A percentile compares a stretch with the other conserved stretches of the same genome.
Evolutionary conservation across 164 flowering plant species (phyloP).

Genomic region (Liquidambar formosana): DNA sequence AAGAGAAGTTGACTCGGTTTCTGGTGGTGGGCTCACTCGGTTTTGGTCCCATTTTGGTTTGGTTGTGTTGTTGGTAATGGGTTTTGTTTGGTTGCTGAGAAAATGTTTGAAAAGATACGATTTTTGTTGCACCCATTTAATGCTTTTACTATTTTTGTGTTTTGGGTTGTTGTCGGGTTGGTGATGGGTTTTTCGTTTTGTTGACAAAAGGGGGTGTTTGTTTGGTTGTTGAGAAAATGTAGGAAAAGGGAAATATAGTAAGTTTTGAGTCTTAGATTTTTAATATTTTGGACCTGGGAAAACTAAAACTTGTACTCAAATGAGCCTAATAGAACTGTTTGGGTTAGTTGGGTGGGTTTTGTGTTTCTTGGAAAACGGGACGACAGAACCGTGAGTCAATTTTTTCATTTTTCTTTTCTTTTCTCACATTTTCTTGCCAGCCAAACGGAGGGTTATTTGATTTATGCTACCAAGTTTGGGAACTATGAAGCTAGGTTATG

Average conservation of each 20-base stretch:
- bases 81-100: conserved; percentile 9
- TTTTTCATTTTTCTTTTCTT: neutral
- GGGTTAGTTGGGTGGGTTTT: neutral
- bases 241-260: neutral
- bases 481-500: neutral
- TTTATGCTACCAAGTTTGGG: neutral
- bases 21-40: conserved; percentile 1
- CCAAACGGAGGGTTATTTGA: neutral
- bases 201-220: neutral
- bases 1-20: neutral
- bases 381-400: neutral
- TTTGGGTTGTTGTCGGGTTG: neutral
- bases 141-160: neutral
- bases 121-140: no score
- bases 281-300: neutral
- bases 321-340: neutral
- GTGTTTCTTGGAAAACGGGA: neutral
- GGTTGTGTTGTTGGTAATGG: neutral
- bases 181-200: neutral
- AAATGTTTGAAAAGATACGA: conserved; percentile 6
- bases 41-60: neutral
- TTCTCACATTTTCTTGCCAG: neutral
- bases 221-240: conserved; percentile 14
- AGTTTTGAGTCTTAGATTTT: neutral
- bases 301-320: neutral